Evolutionary conservation across 1,284 basidiomycete genomes (phyloP).

Genomic region (Trametes hirsuta): DNA sequence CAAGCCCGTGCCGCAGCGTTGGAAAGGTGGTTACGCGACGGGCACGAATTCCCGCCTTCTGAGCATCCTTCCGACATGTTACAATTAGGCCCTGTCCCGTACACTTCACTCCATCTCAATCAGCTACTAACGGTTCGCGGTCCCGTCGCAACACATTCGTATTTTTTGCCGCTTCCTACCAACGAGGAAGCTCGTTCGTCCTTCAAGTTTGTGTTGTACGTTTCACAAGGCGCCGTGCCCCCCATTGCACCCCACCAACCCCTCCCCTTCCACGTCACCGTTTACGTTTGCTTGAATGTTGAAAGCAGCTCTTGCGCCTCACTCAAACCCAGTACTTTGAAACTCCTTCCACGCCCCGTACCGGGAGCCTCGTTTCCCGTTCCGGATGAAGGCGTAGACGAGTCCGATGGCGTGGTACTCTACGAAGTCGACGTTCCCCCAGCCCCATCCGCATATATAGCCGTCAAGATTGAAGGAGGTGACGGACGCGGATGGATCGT

Average conservation of each 20-base stretch:
- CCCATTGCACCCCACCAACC: constrained; percentile 52
- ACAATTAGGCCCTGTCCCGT: constrained; percentile 31
- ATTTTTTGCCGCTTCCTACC: constrained; percentile 51
- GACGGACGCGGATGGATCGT: constrained; percentile 66
- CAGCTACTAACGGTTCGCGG: constrained; percentile 46
- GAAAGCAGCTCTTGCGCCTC: constrained; percentile 39
- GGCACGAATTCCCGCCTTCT: constrained; percentile 45
- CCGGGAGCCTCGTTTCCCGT: constrained; percentile 59
- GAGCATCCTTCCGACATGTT: constrained; percentile 13
- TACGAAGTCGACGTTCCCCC: constrained; percentile 53
- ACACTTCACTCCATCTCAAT: constrained; percentile 41
- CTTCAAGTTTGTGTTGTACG: constrained; percentile 52
- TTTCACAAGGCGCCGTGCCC: constrained; percentile 59
- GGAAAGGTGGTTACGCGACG: constrained; percentile 69
- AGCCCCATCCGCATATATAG: constrained; percentile 45
- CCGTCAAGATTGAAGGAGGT: constrained; percentile 52
- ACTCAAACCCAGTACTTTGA: constrained; percentile 50
- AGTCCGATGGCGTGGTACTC: constrained; percentile 71
- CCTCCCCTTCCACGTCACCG: constrained; percentile 45
- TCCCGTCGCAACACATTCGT: constrained; percentile 47
- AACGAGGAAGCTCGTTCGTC: constrained; percentile 12
- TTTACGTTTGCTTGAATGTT: constrained; percentile 44
- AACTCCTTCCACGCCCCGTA: constrained; percentile 63
- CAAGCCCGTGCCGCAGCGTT: constrained; percentile 44
- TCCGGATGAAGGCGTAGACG: constrained; percentile 67